Evolutionary conservation across 306 rosid genomes (phyloP).

Genomic region (Vigna hirtella): DNA sequence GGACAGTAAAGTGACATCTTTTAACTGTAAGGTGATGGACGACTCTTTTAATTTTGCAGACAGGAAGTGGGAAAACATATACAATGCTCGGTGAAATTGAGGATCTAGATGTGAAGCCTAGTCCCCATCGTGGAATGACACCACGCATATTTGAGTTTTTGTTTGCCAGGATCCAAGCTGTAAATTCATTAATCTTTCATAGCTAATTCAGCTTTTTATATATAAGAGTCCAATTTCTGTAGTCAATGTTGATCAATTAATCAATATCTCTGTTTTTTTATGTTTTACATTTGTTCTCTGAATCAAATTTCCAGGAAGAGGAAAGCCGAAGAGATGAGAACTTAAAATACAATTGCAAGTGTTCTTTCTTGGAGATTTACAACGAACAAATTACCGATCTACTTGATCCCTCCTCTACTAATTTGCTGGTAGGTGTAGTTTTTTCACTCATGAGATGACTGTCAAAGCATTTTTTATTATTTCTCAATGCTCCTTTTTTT

Average conservation of each 20-base stretch:
- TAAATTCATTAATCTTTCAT: constrained; percentile 47
- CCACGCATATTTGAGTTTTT: constrained; percentile 94
- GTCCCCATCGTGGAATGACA: constrained; percentile 93
- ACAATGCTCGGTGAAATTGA: constrained; percentile 99
- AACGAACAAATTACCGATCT: constrained; percentile 95
- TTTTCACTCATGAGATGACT: constrained; percentile 31
- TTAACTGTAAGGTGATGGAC: constrained; percentile 35
- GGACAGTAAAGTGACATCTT: neutral
- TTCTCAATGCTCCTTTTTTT: constrained; percentile 31
- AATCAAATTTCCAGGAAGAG: constrained; percentile 74
- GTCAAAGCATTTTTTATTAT: constrained; percentile 23
- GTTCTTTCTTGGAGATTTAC: constrained; percentile 97
- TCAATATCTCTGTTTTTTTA: constrained; percentile 28
- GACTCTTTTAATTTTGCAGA: constrained; percentile 62
- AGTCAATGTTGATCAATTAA: constrained; percentile 5
- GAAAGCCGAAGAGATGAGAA: constrained; percentile 91
- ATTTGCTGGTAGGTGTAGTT: constrained; percentile 79
- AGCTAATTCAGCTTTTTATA: constrained; percentile 31
- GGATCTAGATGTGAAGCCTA: constrained; percentile 85
- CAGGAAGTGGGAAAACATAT: constrained; percentile 98
- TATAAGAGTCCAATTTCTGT: constrained; percentile 1
- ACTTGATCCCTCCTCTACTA: constrained; percentile 87
- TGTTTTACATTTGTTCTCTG: constrained; percentile 37
- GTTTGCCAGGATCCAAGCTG: constrained; percentile 98
- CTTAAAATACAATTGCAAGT: constrained; percentile 89